A percentile compares a stretch with the other conserved stretches of the same genome.
Conservation (phyloP, 2,329 filamentous ascomycete genomes). For the Acephala macrosclerotiorum region DNA sequence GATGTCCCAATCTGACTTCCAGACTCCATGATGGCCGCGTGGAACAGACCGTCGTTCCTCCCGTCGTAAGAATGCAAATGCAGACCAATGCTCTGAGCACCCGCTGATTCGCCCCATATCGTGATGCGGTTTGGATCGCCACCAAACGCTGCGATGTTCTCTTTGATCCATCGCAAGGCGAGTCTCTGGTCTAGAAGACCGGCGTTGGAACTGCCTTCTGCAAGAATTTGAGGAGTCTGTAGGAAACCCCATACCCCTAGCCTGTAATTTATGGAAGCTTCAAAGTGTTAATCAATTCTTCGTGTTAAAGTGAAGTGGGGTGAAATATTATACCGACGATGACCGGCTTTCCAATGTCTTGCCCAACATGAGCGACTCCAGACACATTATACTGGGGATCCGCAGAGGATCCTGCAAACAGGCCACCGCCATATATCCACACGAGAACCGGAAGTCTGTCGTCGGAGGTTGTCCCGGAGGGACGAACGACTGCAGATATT, state of each 20-base stretch:
- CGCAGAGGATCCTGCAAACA: slow-evolving; percentile 56
- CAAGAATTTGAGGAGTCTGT: slow-evolving; percentile 8
- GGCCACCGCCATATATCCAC: slow-evolving; percentile 68
- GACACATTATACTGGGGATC: slow-evolving; percentile 70
- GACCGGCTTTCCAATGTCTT: slow-evolving; percentile 59
- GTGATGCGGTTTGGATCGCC: slow-evolving; percentile 50
- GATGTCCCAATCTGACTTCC: slow-evolving; percentile 34
- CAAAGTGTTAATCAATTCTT: not conserved
- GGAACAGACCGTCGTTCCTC: slow-evolving; percentile 35
- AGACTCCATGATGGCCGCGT: slow-evolving; percentile 38
- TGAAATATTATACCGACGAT: slow-evolving; percentile 41
- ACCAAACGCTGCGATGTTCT: slow-evolving; percentile 58
- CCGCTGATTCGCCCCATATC: slow-evolving; percentile 52
- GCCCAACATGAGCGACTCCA: slow-evolving; percentile 62
- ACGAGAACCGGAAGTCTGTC: slow-evolving; percentile 50
- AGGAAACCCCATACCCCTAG: slow-evolving; percentile 8
- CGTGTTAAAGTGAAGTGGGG: slow-evolving; percentile 28
- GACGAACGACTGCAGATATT: slow-evolving; percentile 48
- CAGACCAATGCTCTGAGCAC: slow-evolving; percentile 39
- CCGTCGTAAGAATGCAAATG: slow-evolving; percentile 53
- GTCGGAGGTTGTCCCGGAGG: slow-evolving; percentile 43
- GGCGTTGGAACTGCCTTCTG: slow-evolving; percentile 26
- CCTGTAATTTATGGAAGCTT: slow-evolving; percentile 19
- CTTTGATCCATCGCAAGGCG: slow-evolving; percentile 63
- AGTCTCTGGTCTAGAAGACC: slow-evolving; percentile 68